Evolutionary conservation across 2,329 filamentous ascomycete genomes (phyloP).

Genomic region (Lachnellula occidentalis): DNA sequence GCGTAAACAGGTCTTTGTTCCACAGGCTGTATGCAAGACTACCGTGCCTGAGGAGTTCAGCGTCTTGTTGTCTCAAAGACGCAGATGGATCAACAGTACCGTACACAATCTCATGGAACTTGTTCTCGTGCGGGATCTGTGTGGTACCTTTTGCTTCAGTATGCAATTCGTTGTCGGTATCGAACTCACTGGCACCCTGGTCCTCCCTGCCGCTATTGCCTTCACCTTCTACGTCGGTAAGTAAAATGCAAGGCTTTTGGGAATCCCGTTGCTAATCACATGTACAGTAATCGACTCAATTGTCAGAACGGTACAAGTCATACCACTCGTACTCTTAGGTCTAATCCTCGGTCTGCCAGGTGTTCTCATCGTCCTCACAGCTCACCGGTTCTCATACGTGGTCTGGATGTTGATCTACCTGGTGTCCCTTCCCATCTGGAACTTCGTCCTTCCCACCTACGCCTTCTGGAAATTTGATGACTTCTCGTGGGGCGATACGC

Average conservation of each 20-base stretch:
- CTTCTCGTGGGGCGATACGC: conserved; percentile 97
- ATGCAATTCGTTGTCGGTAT: conserved; percentile 99
- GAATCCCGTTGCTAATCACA: conserved; percentile 12
- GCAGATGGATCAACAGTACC: conserved; percentile 99
- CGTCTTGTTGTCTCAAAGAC: conserved; percentile 87
- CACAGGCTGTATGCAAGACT: conserved; percentile 98
- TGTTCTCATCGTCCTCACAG: conserved; percentile 85
- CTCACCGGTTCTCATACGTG: conserved; percentile 87
- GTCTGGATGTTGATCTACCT: conserved; percentile 98
- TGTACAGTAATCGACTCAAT: conserved; percentile 76
- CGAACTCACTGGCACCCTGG: conserved; percentile 88
- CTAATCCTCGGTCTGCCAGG: conserved; percentile 92
- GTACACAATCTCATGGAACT: conserved; percentile 99
- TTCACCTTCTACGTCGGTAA: conserved; percentile 95
- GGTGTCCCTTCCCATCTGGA: conserved; percentile 90
- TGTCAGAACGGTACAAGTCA: conserved; percentile 72
- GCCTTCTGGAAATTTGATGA: conserved; percentile 99
- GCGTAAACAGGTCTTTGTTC: conserved; percentile 97
- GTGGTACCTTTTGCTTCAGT: conserved; percentile 98
- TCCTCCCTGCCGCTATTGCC: conserved; percentile 89
- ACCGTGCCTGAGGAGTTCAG: conserved; percentile 90
- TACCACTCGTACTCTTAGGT: conserved; percentile 81
- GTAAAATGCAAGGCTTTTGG: conserved; percentile 32
- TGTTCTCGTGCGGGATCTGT: conserved; percentile 89
- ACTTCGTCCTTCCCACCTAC: conserved; percentile 89